Percentiles rank a stretch among this genome's conserved stretches.
Conservation (phyloP, 441 rosid species). For the Arabidopsis hybrid region DNA sequence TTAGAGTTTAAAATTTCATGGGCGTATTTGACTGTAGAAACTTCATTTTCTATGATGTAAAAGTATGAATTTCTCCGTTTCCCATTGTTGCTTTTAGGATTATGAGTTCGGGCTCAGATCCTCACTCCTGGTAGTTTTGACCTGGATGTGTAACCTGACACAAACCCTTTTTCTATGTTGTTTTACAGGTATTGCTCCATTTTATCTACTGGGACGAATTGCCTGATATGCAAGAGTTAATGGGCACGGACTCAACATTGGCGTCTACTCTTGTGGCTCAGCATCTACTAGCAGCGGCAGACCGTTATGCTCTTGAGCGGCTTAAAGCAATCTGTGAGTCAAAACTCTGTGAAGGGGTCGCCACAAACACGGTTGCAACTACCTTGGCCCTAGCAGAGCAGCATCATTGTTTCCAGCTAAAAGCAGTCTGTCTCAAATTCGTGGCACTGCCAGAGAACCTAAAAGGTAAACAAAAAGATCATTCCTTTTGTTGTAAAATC, state of each 20-base stretch:
- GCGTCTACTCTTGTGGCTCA: slow-evolving; percentile 84
- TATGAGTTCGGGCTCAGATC: slow-evolving; percentile 2
- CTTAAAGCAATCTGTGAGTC: slow-evolving; percentile 75
- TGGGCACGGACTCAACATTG: slow-evolving; percentile 71
- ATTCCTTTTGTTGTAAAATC: not conserved
- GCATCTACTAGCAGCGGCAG: slow-evolving; percentile 94
- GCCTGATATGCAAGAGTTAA: slow-evolving; percentile 83
- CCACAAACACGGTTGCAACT: slow-evolving; percentile 85
- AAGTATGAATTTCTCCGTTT: not conserved
- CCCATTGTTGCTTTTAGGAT: slow-evolving; percentile 11
- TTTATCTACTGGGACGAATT: slow-evolving; percentile 83
- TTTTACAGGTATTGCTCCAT: slow-evolving; percentile 77
- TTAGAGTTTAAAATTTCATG: not conserved
- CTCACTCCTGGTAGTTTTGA: not conserved
- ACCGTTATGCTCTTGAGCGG: slow-evolving; percentile 86
- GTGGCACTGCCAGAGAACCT: slow-evolving; percentile 73
- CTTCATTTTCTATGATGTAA: not conserved
- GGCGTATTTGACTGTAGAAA: not conserved
- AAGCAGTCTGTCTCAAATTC: slow-evolving; percentile 86
- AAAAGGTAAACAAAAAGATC: slow-evolving; percentile 51
- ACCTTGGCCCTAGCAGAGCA: slow-evolving; percentile 90
- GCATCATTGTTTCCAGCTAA: slow-evolving; percentile 84
- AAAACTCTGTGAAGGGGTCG: slow-evolving; percentile 77
- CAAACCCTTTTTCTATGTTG: not conserved
- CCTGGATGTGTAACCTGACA: slow-evolving; percentile 17